Evolutionary conservation across 345 rosid genomes (phyloP), one percentile per base, ranked within the genome.

Genomic region (Cochlearia excelsa): DNA sequence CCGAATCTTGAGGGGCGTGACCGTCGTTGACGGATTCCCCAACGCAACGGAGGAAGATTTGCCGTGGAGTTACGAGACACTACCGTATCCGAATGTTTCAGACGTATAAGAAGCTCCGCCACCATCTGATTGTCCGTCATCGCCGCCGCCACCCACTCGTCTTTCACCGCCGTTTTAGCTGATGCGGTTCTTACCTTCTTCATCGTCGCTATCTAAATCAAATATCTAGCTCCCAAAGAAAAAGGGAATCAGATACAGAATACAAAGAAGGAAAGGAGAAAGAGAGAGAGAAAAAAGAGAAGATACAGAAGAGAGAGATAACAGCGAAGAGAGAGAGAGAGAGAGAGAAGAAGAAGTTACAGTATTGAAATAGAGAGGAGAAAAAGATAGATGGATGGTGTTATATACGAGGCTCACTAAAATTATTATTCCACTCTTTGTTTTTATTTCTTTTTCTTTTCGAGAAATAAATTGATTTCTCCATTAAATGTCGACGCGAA

Each of bases 121-220:
- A 84, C 97, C 52, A 86, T 68, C 11, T 44, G 63, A 74, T 80
- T 84, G 43, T 86, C 84, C 3, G 72, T 74, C 84, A 90, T 82
- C 59, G 97, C 97, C 33, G 85, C 73, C 38, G 42, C 68, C 35
- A 90, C 79, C 97, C 97, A 90, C 33, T 79, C 84, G 54, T 90
- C 92, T 47, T 52, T 74, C 37, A 43, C 46, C 79, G 33, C 23
- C 74, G 26, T 46, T 73, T 47, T 56, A 26, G 31, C n/a, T 2
- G 68, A 5, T 34, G 46, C 0, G 3, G 48, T 38, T 5, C 54
- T 46, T 7, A 11, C 8, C 45, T 58, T 70, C 60, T 57, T 70
- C 74, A 70, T 63, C 55, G 54, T 35, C 6, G 50, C 1, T 7
- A 41, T 45, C 23, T 16, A 16, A 16, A 16, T 49, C 34, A n/a